phyloP scores from a whole-genome alignment of 2,329 filamentous ascomycete species.

The Trichoderma breve region DNA sequence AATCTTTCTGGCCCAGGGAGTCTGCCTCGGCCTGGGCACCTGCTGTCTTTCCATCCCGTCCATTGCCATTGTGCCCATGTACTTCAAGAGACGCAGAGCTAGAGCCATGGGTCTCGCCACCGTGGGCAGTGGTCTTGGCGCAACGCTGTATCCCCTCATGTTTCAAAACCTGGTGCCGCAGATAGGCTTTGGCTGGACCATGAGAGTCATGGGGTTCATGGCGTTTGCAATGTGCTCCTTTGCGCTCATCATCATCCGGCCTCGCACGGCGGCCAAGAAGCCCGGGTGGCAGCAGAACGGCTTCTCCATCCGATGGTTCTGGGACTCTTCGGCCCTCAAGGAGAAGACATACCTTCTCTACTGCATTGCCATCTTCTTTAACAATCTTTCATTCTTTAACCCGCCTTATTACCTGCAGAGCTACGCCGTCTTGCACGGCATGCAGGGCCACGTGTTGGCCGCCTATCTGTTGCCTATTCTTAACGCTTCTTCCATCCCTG shows the following conservation, averaged over 20 bases:
- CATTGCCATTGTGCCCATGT: conserved; percentile 39
- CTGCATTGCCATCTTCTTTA: conserved; percentile 34
- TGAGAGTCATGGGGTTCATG: conserved; percentile 37
- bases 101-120: conserved; percentile 44
- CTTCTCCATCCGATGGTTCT: conserved; percentile 17
- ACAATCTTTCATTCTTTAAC: conserved; percentile 37
- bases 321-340: conserved; percentile 21
- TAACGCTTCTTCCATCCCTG: conserved; percentile 49
- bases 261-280: conserved; percentile 21
- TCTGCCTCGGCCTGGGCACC: conserved; percentile 40
- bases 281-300: conserved; percentile 16
- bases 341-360: conserved; percentile 34
- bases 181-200: conserved; percentile 38
- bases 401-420: conserved; percentile 47
- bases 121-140: conserved; percentile 41
- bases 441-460: conserved; percentile 34
- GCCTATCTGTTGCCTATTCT: conserved; percentile 50
- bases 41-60: conserved; percentile 37
- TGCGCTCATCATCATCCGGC: conserved; percentile 30
- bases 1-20: conserved; percentile 38
- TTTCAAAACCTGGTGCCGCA: conserved; percentile 32
- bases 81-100: conserved; percentile 40
- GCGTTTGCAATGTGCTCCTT: conserved; percentile 33
- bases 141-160: conserved; percentile 39
- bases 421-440: conserved; percentile 39